Conservation (phyloP, 2,329 filamentous ascomycete genomes). For the Cladosporium phlei region DNA sequence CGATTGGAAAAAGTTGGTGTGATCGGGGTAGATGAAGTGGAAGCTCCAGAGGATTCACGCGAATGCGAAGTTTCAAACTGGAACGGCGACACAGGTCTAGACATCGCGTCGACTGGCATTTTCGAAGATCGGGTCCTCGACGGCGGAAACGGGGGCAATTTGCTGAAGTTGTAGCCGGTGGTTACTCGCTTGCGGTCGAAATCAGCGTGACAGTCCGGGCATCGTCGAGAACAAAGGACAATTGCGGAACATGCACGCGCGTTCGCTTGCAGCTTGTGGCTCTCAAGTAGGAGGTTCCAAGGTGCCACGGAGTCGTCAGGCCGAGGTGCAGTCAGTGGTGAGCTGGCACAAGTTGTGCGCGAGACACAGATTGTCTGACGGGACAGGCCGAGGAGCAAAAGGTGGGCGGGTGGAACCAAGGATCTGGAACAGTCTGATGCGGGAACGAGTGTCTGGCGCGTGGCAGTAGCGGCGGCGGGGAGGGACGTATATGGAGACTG, state of each 20-base stretch:
- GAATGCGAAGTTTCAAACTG: constrained; percentile 28
- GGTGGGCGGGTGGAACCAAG: constrained; percentile 9
- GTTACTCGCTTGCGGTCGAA: constrained; percentile 10
- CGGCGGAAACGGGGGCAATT: constrained; percentile 26
- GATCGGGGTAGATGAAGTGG: constrained; percentile 64
- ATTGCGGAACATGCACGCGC: constrained; percentile 23
- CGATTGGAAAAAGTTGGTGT: constrained; percentile 65
- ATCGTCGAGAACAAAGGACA: constrained; percentile 14
- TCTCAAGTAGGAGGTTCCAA: constrained; percentile 17
- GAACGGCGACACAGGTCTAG: constrained; percentile 22
- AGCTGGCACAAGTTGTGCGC: constrained; percentile 13
- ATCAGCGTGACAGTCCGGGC: constrained; percentile 12
- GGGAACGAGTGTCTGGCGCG: constrained; percentile 8
- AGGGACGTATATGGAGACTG: too few species aligned
- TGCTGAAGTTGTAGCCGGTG: constrained; percentile 25
- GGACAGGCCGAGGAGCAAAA: constrained; percentile 7
- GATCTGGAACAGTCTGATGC: constrained; percentile 9
- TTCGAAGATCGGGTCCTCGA: constrained; percentile 22
- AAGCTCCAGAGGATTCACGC: constrained; percentile 38
- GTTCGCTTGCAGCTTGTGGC: constrained; percentile 21
- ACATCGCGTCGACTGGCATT: constrained; percentile 19
- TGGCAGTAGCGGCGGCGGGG: constrained; percentile 9
- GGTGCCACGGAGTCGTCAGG: constrained; percentile 22
- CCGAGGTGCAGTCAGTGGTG: constrained; percentile 14
- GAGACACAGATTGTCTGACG: constrained; percentile 12